Conservation (phyloP, 2,329 filamentous ascomycete genomes). For the Teratosphaeria pseudoeucalypti region DNA sequence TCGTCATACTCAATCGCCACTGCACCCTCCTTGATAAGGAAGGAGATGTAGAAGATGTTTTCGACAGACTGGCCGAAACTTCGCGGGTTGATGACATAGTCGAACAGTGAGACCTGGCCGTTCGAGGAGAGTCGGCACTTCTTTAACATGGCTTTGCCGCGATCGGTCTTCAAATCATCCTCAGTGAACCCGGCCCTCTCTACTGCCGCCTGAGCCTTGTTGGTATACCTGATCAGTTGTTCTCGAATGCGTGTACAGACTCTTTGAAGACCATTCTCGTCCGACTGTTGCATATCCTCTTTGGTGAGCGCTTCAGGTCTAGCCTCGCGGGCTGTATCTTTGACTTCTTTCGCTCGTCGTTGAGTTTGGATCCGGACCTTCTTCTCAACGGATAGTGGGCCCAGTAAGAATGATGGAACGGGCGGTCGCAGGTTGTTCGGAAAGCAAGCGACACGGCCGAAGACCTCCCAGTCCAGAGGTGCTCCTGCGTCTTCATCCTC, state of each 20-base stretch:
- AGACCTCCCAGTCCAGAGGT: slow-evolving; percentile 72
- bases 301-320: slow-evolving; percentile 68
- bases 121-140: slow-evolving; percentile 55
- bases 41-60: slow-evolving; percentile 94
- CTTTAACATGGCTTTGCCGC: slow-evolving; percentile 46
- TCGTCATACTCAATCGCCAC: slow-evolving; percentile 65
- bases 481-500: slow-evolving; percentile 60
- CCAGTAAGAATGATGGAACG: slow-evolving; percentile 73
- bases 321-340: slow-evolving; percentile 56
- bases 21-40: slow-evolving; percentile 78
- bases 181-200: slow-evolving; percentile 9
- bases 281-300: slow-evolving; percentile 63
- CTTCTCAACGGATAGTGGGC: slow-evolving; percentile 81
- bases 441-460: slow-evolving; percentile 68
- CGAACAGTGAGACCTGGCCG: slow-evolving; percentile 67
- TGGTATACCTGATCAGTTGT: slow-evolving; percentile 41
- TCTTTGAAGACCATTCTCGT: slow-evolving; percentile 63
- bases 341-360: slow-evolving; percentile 59
- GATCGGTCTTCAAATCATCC: slow-evolving; percentile 20
- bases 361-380: slow-evolving; percentile 61
- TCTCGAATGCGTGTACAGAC: slow-evolving; percentile 67
- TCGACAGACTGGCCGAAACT: slow-evolving; percentile 94
- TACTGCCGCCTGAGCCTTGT: slow-evolving; percentile 17
- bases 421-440: slow-evolving; percentile 64
- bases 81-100: slow-evolving; percentile 78